A percentile compares a stretch with the other conserved stretches of the same genome.
Conservation (phyloP, 1,284 basidiomycete genomes). For the Lentinula novae-zelandiae region DNA sequence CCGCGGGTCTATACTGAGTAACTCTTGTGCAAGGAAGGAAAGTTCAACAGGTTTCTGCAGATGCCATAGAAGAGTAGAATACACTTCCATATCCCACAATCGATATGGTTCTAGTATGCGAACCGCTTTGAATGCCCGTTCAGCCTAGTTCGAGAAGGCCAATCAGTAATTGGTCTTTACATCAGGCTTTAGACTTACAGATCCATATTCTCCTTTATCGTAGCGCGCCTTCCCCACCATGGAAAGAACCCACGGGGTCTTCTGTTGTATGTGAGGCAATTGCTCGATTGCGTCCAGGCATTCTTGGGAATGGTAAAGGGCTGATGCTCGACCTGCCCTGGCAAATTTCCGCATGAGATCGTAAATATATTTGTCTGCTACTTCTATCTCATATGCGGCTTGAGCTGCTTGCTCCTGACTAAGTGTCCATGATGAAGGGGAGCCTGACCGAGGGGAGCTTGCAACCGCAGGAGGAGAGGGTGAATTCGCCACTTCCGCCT, state of each 20-base stretch:
- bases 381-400: constrained; percentile 63
- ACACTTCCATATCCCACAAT: constrained; percentile 88
- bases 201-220: constrained; percentile 75
- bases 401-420: constrained; percentile 65
- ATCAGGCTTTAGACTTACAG: background rate
- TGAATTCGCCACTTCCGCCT: constrained; percentile 50
- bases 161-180: background rate
- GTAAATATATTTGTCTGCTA: constrained; percentile 82
- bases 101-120: constrained; percentile 82
- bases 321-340: constrained; percentile 67
- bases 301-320: constrained; percentile 70
- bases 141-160: constrained; percentile 53
- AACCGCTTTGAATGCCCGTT: constrained; percentile 80
- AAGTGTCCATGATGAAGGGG: constrained; percentile 56
- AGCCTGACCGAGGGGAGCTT: constrained; percentile 58
- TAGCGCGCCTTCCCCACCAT: constrained; percentile 85
- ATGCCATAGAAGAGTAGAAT: constrained; percentile 94
- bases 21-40: constrained; percentile 86
- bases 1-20: constrained; percentile 77
- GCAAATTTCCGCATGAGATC: constrained; percentile 81
- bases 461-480: constrained; percentile 58
- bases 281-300: constrained; percentile 74
- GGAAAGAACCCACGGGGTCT: constrained; percentile 73
- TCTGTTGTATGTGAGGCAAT: constrained; percentile 74
- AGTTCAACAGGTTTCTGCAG: constrained; percentile 76